These are phyloP conservation scores for Salix exigua DNA, from an alignment of 345 rosid genomes.

Conservation along the genomic window DNA sequence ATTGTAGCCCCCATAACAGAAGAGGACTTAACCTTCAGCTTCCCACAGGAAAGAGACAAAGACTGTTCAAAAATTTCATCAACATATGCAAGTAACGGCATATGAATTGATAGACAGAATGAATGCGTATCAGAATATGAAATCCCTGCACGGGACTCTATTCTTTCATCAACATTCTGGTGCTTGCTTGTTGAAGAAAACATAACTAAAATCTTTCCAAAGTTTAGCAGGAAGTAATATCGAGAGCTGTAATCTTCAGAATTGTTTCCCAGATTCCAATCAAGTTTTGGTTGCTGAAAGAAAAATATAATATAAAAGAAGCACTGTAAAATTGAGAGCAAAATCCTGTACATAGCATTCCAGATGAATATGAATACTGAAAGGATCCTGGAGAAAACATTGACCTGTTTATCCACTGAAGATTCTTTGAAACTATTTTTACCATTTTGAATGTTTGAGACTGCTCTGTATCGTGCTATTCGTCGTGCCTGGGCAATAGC, in stretches of 20 bases:
- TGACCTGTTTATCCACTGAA: constrained; percentile 21
- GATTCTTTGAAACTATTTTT: constrained; percentile 25
- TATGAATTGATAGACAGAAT: constrained; percentile 55
- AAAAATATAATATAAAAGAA: constrained; percentile 24
- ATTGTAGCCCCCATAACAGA: constrained; percentile 24
- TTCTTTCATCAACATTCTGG: constrained; percentile 31
- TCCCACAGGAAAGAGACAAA: constrained; percentile 53
- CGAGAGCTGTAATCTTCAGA: constrained; percentile 32
- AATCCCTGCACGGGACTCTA: constrained; percentile 35
- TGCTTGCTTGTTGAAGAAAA: constrained; percentile 33
- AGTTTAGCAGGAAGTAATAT: constrained; percentile 38
- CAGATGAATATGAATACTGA: constrained; percentile 34
- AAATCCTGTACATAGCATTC: constrained; percentile 34
- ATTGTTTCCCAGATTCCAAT: constrained; percentile 28
- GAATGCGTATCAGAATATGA: constrained; percentile 38
- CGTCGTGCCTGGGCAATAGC: constrained; percentile 80
- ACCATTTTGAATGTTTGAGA: constrained; percentile 31
- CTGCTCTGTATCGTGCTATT: constrained; percentile 60
- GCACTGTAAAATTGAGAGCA: constrained; percentile 26
- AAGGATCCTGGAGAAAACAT: constrained; percentile 30
- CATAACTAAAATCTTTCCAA: constrained; percentile 50
- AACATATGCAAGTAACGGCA: constrained; percentile 40
- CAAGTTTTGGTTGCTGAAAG: constrained; percentile 29
- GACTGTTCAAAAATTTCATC: constrained; percentile 47
- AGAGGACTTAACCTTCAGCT: constrained; percentile 44